phyloP scores from a whole-genome alignment of 2,329 filamentous ascomycete species.

The Byssothecium circinans region DNA sequence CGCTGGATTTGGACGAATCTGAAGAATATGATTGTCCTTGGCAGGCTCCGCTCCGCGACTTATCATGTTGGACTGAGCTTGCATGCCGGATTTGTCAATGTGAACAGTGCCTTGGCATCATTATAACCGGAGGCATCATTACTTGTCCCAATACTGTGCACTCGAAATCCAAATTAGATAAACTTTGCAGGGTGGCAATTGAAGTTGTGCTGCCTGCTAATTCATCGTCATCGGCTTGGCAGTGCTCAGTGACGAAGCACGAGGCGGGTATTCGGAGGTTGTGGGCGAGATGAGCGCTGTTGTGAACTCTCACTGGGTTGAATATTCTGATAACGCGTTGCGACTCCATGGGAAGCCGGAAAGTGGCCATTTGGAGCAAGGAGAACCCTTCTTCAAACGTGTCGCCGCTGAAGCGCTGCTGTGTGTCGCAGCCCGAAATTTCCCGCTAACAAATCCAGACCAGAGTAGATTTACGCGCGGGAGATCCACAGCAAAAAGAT shows the following conservation, averaged over 20 bases:
- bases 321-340: neutral
- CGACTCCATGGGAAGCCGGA: slow-evolving; percentile 5
- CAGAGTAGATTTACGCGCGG: slow-evolving; percentile 18
- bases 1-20: slow-evolving; percentile 15
- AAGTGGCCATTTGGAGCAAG: slow-evolving; percentile 13
- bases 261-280: too few relatives aligned
- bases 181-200: neutral
- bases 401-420: too few relatives aligned
- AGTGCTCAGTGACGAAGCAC: neutral
- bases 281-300: too few relatives aligned
- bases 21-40: slow-evolving; percentile 17
- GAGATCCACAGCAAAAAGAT: slow-evolving; percentile 22
- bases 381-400: slow-evolving; percentile 10
- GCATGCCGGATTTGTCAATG: too few relatives aligned
- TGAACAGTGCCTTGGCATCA: neutral
- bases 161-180: neutral
- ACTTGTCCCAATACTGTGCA: neutral
- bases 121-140: neutral
- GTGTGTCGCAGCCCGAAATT: slow-evolving; percentile 10
- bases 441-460: slow-evolving; percentile 14
- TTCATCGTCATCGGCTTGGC: neutral
- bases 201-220: neutral
- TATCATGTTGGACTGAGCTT: slow-evolving; percentile 23
- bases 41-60: slow-evolving; percentile 21
- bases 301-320: neutral